Percentiles rank a stretch among this genome's conserved stretches.
Conservation (phyloP, 192 early-diverging fungal genomes). For the Coemansia sp. region DNA sequence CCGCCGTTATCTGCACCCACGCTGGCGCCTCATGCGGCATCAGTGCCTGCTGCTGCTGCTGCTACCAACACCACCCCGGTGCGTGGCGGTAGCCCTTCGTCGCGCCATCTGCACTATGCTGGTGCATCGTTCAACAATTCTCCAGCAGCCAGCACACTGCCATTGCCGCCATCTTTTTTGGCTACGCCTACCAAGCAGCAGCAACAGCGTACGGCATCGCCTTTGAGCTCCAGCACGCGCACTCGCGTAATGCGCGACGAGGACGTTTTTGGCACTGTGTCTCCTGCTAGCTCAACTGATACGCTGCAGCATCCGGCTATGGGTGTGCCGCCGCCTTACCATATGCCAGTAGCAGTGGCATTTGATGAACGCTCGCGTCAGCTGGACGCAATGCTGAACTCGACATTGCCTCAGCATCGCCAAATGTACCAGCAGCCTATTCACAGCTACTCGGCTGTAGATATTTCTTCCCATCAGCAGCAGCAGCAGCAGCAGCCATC, state of each 20-base stretch:
- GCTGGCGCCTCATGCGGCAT: constrained; percentile 1
- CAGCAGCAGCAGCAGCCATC: constrained; percentile 16
- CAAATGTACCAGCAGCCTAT: neutral
- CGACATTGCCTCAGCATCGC: neutral
- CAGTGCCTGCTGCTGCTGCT: neutral
- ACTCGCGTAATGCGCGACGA: constrained; percentile 25
- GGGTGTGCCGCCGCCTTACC: constrained; percentile 1
- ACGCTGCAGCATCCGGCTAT: constrained; percentile 11
- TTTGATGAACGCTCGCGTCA: constrained; percentile 42
- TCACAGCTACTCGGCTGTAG: constrained; percentile 21
- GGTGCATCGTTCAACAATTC: constrained; percentile 54
- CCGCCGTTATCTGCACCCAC: neutral
- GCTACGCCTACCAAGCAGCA: constrained; percentile 19
- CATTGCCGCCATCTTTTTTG: constrained; percentile 40
- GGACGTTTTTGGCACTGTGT: constrained; percentile 26
- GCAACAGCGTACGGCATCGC: neutral
- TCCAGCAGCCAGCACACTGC: constrained; percentile 40
- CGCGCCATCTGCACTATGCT: constrained; percentile 29
- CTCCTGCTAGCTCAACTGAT: neutral
- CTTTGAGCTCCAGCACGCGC: neutral
- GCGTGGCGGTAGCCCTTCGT: constrained; percentile 1
- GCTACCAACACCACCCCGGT: constrained; percentile 1
- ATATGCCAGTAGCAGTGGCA: constrained; percentile 10
- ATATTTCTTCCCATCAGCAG: too few species aligned
- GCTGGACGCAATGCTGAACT: constrained; percentile 32